Evolutionary conservation across 495 filamentous ascomycete genomes (phyloP).

Genomic region (Penicillium egyptiacum): DNA sequence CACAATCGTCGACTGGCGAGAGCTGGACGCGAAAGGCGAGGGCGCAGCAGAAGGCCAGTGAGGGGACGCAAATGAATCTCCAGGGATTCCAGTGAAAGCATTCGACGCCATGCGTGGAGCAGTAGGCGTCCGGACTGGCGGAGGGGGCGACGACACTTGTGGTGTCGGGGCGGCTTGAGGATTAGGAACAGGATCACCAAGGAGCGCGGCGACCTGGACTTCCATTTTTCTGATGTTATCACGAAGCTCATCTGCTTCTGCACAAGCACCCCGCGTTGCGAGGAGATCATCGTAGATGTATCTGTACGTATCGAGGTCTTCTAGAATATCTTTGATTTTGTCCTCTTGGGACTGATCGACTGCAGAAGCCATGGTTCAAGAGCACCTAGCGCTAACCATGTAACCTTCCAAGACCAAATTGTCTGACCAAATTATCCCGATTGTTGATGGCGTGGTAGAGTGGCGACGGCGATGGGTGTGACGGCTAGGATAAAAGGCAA

Average conservation of each 20-base stretch:
- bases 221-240: constrained; percentile 13
- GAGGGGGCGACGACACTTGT: background rate
- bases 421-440: background rate
- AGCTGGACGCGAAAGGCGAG: constrained; percentile 18
- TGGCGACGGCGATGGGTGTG: background rate
- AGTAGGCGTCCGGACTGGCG: background rate
- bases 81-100: background rate
- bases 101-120: background rate
- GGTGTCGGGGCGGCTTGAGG: background rate
- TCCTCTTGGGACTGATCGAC: constrained; percentile 13
- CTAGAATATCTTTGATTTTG: constrained; percentile 27
- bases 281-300: constrained; percentile 37
- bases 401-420: background rate
- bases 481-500: background rate
- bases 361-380: constrained; percentile 13
- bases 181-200: constrained; percentile 10
- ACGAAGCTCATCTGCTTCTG: constrained; percentile 12
- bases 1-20: background rate
- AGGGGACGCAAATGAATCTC: background rate
- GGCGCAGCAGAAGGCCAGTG: constrained; percentile 24
- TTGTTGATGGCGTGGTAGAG: background rate
- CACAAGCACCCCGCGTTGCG: constrained; percentile 18
- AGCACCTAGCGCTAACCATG: background rate
- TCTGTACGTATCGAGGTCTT: constrained; percentile 37
- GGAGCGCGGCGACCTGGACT: constrained; percentile 14